A percentile compares a stretch with the other conserved stretches of the same genome.
phyloP scores from a whole-genome alignment of 257 asterid genomes.

The Fraxinus quadrangulata region DNA sequence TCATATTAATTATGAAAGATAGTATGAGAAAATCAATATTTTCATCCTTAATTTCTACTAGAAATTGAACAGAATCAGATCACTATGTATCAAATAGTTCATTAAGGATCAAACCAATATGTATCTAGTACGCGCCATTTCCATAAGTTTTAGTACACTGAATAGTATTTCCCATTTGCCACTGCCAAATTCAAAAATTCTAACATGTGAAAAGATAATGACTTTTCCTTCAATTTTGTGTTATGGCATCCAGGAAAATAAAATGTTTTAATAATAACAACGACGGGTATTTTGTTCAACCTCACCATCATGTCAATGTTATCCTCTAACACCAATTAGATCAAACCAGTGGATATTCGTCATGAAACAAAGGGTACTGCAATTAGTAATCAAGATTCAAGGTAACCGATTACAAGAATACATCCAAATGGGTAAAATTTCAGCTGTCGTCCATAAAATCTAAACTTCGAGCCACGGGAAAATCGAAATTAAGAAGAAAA shows the following conservation, averaged over 20 bases:
- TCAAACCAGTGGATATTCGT: not conserved
- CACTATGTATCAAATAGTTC: not conserved
- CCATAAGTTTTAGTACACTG: not conserved
- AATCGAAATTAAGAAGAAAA: not conserved
- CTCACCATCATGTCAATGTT: not conserved
- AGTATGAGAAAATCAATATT: not conserved
- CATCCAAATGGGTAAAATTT: not conserved
- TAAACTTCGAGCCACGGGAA: not conserved
- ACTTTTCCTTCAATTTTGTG: not conserved
- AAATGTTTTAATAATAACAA: not conserved
- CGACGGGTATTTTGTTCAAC: not conserved
- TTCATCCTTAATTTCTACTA: not conserved
- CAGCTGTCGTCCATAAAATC: not conserved
- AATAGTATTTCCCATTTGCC: not conserved
- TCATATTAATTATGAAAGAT: not conserved
- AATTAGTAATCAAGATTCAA: not conserved
- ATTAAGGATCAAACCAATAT: not conserved
- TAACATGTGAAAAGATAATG: not conserved
- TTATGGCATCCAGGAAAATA: not conserved
- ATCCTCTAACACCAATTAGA: not conserved
- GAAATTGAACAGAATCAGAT: not conserved
- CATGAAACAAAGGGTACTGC: not conserved
- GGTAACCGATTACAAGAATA: not conserved
- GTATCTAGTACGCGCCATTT: not conserved
- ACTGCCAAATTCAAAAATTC: not conserved